phyloP scores from a whole-genome alignment of 2,329 filamentous ascomycete species.

The Immersiporthe knoxdaviesiana region DNA sequence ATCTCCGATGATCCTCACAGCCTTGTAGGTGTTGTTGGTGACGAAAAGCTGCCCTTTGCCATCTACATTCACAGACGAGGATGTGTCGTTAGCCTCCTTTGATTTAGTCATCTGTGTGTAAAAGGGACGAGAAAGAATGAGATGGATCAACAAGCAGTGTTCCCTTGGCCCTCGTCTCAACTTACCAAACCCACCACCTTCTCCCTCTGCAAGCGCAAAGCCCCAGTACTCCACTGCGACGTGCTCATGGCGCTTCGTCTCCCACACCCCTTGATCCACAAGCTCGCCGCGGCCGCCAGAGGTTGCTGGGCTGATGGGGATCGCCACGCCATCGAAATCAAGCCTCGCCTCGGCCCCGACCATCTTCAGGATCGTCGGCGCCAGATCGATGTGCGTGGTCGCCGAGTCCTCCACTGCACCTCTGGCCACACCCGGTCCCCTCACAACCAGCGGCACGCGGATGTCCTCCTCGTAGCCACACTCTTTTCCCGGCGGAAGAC shows the following conservation, averaged over 20 bases:
- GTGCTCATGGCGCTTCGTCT: slow-evolving; percentile 46
- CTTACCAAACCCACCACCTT: slow-evolving; percentile 27
- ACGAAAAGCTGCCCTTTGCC: slow-evolving; percentile 21
- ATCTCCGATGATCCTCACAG: slow-evolving; percentile 51
- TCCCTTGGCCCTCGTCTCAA: background rate
- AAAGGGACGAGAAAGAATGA: too few species aligned
- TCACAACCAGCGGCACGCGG: slow-evolving; percentile 62
- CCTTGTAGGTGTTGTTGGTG: slow-evolving; percentile 54
- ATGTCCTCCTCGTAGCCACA: slow-evolving; percentile 63
- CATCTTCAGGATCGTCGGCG: slow-evolving; percentile 59
- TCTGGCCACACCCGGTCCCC: slow-evolving; percentile 57
- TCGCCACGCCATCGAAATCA: slow-evolving; percentile 61
- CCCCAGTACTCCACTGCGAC: slow-evolving; percentile 54
- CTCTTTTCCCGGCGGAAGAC: slow-evolving; percentile 60
- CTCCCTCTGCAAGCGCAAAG: slow-evolving; percentile 39
- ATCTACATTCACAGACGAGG: background rate
- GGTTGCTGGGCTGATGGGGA: slow-evolving; percentile 37
- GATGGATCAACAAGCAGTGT: background rate
- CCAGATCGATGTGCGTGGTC: slow-evolving; percentile 66
- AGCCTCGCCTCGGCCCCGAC: slow-evolving; percentile 45
- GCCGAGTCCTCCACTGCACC: slow-evolving; percentile 49
- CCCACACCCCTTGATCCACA: background rate
- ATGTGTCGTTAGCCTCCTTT: background rate
- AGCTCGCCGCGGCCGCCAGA: background rate
- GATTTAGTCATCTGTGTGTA: too few species aligned